Conservation (phyloP, 2,329 filamentous ascomycete species). For the Aspergillus candidus region DNA sequence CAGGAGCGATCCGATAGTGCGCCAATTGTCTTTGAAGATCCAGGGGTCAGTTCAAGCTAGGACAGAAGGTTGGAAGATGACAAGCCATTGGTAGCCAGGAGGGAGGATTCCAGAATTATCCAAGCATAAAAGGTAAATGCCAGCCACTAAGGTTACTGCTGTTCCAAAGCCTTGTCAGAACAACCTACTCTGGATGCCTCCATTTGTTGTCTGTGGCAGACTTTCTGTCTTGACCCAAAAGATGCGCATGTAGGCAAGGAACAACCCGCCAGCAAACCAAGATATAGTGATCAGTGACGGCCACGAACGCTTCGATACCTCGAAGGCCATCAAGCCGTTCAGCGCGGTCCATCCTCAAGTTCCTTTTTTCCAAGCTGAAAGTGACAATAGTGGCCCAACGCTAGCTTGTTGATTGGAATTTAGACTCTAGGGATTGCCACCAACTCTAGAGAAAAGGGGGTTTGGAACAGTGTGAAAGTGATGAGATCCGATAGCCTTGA, state of each 20-base stretch:
- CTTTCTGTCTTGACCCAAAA: too few relatives aligned
- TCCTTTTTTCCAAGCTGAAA: too few relatives aligned
- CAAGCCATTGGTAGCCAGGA: constrained; percentile 17
- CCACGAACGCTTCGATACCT: constrained; percentile 22
- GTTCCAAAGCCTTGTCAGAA: background rate
- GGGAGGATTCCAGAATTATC: constrained; percentile 15
- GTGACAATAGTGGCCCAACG: too few relatives aligned
- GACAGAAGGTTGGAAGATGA: constrained; percentile 5
- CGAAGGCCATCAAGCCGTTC: constrained; percentile 24
- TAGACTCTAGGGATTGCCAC: too few relatives aligned
- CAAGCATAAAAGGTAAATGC: constrained; percentile 17
- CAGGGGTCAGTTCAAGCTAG: constrained; percentile 15
- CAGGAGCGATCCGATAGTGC: constrained; percentile 12
- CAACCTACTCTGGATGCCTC: background rate
- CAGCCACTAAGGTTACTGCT: constrained; percentile 8
- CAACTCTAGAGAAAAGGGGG: too few relatives aligned
- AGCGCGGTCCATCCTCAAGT: constrained; percentile 12
- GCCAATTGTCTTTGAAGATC: constrained; percentile 17
- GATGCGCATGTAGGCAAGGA: constrained; percentile 6
- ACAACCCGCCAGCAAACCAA: constrained; percentile 19
- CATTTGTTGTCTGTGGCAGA: constrained; percentile 1
- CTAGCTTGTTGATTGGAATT: too few relatives aligned
- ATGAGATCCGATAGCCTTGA: too few relatives aligned
- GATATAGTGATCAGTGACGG: constrained; percentile 20
- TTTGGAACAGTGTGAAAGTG: too few relatives aligned